Evolutionary conservation across 2,329 filamentous ascomycete species (phyloP).

Genomic region (Corynespora cassiicola): DNA sequence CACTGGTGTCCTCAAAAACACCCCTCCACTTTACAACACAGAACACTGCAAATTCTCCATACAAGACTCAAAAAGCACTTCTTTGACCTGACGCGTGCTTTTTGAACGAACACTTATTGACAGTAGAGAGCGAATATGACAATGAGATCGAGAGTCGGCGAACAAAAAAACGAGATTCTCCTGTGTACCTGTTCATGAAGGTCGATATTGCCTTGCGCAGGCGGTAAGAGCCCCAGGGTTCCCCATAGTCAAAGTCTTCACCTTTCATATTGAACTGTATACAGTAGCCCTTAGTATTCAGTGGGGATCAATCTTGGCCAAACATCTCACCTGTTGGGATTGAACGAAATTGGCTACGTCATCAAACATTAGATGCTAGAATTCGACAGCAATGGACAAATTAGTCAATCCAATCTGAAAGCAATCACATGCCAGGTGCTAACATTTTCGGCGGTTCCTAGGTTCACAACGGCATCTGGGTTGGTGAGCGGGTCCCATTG

Average conservation of each 20-base stretch:
- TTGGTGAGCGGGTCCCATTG: slow-evolving; percentile 30
- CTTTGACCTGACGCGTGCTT: no score
- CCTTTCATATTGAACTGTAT: slow-evolving; percentile 34
- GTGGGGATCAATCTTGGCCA: slow-evolving; percentile 14
- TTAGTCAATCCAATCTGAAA: background rate
- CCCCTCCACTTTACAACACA: no score
- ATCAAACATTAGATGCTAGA: slow-evolving; percentile 44
- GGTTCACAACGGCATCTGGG: slow-evolving; percentile 33
- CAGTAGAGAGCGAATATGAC: no score
- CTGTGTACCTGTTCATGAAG: slow-evolving; percentile 45
- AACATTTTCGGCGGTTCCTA: slow-evolving; percentile 40
- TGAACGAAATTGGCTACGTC: slow-evolving; percentile 49
- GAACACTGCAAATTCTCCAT: no score
- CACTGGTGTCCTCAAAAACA: no score
- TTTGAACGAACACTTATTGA: no score
- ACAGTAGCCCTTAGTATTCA: no score
- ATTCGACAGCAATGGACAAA: background rate
- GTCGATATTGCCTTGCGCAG: slow-evolving; percentile 50
- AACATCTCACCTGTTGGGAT: slow-evolving; percentile 33
- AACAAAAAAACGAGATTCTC: slow-evolving; percentile 1
- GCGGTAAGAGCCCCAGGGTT: slow-evolving; percentile 44
- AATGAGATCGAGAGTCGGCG: background rate
- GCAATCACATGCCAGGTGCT: no score
- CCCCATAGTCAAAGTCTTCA: slow-evolving; percentile 49
- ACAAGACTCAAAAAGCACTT: background rate